Percentiles rank a stretch among this genome's conserved stretches.
Evolutionary conservation across 108 stramenopile species (phyloP).

Genomic region (Mediolabrus comicus): DNA sequence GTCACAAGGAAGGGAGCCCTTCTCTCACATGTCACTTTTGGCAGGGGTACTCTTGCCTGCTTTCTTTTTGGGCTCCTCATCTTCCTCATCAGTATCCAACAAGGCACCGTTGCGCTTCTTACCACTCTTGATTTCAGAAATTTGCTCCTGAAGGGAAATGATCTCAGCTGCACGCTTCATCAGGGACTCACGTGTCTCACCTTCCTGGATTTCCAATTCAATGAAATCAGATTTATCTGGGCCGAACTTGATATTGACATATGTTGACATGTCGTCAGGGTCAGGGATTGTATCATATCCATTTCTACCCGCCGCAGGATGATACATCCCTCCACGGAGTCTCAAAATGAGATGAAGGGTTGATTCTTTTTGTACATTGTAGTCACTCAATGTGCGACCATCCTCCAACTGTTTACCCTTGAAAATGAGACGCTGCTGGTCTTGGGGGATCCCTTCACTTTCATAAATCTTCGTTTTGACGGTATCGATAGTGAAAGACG

Average conservation of each 20-base stretch:
- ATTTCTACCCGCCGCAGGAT: background rate
- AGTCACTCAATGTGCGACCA: constrained; percentile 71
- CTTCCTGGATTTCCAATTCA: background rate
- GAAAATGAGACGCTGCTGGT: constrained; percentile 70
- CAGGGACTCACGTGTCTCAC: background rate
- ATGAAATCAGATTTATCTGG: background rate
- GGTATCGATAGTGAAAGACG: constrained; percentile 14
- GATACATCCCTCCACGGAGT: constrained; percentile 63
- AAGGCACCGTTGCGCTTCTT: background rate
- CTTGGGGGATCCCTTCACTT: constrained; percentile 8
- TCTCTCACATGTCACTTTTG: background rate
- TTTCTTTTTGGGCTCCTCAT: background rate
- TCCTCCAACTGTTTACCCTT: constrained; percentile 86
- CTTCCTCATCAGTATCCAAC: background rate
- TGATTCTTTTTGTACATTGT: constrained; percentile 83
- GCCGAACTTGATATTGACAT: background rate
- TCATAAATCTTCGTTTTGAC: constrained; percentile 14
- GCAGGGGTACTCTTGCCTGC: no score
- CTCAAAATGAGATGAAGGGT: constrained; percentile 56
- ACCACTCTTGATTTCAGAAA: background rate
- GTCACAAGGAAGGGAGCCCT: background rate
- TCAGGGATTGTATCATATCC: background rate
- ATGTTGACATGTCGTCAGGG: background rate
- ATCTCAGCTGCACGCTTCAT: background rate
- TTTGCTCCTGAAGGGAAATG: background rate